Conservation (phyloP, 202 grass and related monocot genomes). For the Zizania palustris region DNA sequence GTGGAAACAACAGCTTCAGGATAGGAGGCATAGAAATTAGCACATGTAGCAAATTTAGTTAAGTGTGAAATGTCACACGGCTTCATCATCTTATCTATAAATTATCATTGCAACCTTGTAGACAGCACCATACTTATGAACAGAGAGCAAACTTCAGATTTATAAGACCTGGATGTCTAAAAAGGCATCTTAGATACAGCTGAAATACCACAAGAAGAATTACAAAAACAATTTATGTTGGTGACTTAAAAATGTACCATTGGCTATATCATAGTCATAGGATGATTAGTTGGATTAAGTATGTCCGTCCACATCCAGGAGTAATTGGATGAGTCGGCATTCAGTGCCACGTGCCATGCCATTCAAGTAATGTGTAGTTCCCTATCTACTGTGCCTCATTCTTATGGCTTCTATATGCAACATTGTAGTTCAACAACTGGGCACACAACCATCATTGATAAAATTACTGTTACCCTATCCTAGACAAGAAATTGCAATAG, state of each 20-base stretch:
- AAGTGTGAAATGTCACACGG: neutral
- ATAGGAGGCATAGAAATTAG: neutral
- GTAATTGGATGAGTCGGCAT: neutral
- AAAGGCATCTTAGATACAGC: neutral
- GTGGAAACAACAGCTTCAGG: neutral
- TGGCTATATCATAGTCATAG: neutral
- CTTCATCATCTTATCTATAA: neutral
- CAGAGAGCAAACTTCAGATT: slow-evolving; percentile 8
- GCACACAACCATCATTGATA: neutral
- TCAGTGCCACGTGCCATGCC: neutral
- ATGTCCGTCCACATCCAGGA: neutral
- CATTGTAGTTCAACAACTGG: neutral
- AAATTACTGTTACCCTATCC: neutral
- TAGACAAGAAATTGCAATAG: neutral
- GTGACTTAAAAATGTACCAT: neutral
- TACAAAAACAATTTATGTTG: neutral
- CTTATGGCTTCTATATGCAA: neutral
- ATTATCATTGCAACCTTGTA: slow-evolving; percentile 5
- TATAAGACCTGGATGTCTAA: neutral
- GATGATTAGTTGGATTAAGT: neutral
- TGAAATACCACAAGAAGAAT: neutral
- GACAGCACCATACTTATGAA: neutral
- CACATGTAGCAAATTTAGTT: neutral
- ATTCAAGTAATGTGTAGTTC: neutral
- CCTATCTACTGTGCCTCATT: neutral